Conservation (phyloP, 352 stramenopile genomes). For the Phytophthora kernoviae region DNA sequence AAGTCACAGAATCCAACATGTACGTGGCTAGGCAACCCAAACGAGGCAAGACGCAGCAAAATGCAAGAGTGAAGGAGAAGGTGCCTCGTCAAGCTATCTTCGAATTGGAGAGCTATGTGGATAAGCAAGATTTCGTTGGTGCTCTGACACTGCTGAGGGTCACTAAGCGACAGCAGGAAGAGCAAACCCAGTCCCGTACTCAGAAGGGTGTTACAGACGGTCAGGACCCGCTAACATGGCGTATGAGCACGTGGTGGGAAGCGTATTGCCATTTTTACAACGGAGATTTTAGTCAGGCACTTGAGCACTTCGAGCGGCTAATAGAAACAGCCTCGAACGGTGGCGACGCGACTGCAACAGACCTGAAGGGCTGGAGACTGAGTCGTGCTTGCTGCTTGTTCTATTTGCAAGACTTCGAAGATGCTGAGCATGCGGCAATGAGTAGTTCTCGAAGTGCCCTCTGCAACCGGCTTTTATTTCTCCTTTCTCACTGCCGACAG, state of each 20-base stretch:
- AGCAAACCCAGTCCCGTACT: conserved; percentile 17
- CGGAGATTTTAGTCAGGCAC: conserved; percentile 47
- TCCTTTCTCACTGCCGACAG: conserved; percentile 40
- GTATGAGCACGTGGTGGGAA: conserved; percentile 60
- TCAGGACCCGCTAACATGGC: conserved; percentile 13
- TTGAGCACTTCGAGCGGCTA: conserved; percentile 58
- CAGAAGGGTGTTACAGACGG: not conserved
- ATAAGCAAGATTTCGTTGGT: conserved; percentile 47
- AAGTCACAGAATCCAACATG: conserved; percentile 12
- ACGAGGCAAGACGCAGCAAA: not conserved
- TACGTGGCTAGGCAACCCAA: conserved; percentile 25
- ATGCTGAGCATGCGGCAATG: conserved; percentile 57
- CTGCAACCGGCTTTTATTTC: conserved; percentile 61
- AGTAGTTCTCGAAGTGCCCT: conserved; percentile 42
- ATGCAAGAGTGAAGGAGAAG: conserved; percentile 4
- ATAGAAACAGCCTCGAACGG: conserved; percentile 27
- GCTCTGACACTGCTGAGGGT: conserved; percentile 47
- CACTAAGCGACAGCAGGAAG: conserved; percentile 20
- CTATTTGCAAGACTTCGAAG: conserved; percentile 50
- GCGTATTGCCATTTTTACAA: conserved; percentile 76
- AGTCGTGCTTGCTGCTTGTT: conserved; percentile 63
- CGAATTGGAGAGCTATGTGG: conserved; percentile 52
- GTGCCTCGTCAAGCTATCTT: conserved; percentile 16
- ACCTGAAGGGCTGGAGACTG: conserved; percentile 47
- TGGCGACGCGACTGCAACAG: conserved; percentile 7